Evolutionary conservation across 257 asterid species (phyloP).

Genomic region (Striga asiatica): DNA sequence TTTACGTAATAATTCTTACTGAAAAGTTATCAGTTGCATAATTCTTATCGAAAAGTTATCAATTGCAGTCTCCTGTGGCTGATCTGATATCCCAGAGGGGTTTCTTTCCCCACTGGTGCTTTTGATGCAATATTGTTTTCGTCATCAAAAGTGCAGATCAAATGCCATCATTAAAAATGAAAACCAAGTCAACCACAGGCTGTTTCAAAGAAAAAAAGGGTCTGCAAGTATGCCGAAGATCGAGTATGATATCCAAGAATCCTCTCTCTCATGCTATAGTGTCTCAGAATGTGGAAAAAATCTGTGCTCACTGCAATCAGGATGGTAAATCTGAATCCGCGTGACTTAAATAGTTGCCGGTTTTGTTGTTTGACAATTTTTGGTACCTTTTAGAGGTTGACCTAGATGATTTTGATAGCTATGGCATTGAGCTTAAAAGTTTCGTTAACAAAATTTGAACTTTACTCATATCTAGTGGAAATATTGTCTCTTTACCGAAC

Average conservation of each 20-base stretch:
- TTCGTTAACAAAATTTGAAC: not conserved
- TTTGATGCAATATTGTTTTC: slow-evolving; percentile 26
- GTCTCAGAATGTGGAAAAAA: slow-evolving; percentile 35
- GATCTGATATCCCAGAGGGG: slow-evolving; percentile 27
- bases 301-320: slow-evolving; percentile 25
- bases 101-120: slow-evolving; percentile 30
- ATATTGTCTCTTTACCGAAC: not conserved
- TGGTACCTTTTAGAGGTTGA: not conserved
- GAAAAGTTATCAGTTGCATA: slow-evolving; percentile 19
- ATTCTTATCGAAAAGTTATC: slow-evolving; percentile 1
- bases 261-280: slow-evolving; percentile 49
- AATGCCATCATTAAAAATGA: slow-evolving; percentile 93
- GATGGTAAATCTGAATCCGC: slow-evolving; percentile 39
- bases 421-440: not conserved
- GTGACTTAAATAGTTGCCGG: not conserved
- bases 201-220: slow-evolving; percentile 53
- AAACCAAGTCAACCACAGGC: slow-evolving; percentile 46
- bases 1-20: not conserved
- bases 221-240: slow-evolving; percentile 65
- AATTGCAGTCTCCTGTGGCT: slow-evolving; percentile 32
- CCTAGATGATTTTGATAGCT: not conserved
- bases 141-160: slow-evolving; percentile 28
- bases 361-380: not conserved
- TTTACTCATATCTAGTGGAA: not conserved
- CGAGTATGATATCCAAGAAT: slow-evolving; percentile 57